Percentiles rank a stretch among this genome's conserved stretches.
Conservation (phyloP, 768 basidiomycete species). For the Lactifluus subvellereus region DNA sequence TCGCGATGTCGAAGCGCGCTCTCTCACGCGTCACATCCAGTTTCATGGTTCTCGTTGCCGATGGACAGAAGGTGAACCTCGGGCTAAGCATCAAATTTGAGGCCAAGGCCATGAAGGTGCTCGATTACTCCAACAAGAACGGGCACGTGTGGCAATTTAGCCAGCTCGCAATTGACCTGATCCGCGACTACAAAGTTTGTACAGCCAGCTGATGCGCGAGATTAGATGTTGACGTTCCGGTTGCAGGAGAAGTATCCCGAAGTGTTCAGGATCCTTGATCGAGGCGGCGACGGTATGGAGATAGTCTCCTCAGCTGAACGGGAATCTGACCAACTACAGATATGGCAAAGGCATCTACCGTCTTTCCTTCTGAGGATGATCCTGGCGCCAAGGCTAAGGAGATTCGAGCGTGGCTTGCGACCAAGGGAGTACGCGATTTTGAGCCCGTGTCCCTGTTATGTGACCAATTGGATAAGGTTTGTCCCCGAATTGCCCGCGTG, state of each 20-base stretch:
- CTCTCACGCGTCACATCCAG: slow-evolving; percentile 90
- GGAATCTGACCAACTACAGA: slow-evolving; percentile 40
- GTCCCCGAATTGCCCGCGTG: not conserved
- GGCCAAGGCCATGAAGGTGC: slow-evolving; percentile 85
- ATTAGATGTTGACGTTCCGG: not conserved
- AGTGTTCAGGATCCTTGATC: slow-evolving; percentile 67
- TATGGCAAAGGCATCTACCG: slow-evolving; percentile 59
- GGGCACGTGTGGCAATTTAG: slow-evolving; percentile 91
- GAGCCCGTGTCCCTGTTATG: slow-evolving; percentile 90
- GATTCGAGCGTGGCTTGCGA: slow-evolving; percentile 79
- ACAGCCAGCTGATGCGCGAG: not conserved
- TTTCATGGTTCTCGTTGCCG: slow-evolving; percentile 77
- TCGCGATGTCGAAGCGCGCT: slow-evolving; percentile 71
- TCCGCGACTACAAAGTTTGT: slow-evolving; percentile 74
- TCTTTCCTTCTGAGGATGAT: slow-evolving; percentile 50
- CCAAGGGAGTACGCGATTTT: slow-evolving; percentile 81
- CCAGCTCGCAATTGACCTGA: slow-evolving; percentile 73
- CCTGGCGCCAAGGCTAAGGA: slow-evolving; percentile 70
- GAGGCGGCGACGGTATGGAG: slow-evolving; percentile 61
- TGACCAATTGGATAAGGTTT: slow-evolving; percentile 85
- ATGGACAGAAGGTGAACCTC: slow-evolving; percentile 78
- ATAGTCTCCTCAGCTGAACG: slow-evolving; percentile 10
- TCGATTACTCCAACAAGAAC: slow-evolving; percentile 85
- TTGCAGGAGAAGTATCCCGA: slow-evolving; percentile 73
- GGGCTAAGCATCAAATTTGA: slow-evolving; percentile 97